phyloP scores from a whole-genome alignment of 148 eudicot species.

The Tetragonia tetragonoides region DNA sequence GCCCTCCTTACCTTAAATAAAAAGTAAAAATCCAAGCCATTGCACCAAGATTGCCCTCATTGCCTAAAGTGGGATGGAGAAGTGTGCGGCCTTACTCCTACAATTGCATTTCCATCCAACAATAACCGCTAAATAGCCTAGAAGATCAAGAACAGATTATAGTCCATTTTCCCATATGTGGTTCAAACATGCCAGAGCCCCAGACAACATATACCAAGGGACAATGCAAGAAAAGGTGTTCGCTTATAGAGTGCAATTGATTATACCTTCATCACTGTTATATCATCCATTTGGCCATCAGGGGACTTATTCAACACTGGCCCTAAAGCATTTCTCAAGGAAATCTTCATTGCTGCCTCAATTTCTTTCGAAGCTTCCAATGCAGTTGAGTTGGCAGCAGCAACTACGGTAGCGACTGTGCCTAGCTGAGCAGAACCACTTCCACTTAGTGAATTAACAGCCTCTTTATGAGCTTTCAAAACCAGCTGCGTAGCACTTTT shows the following conservation, averaged over 20 bases:
- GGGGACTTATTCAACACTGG: slow-evolving; percentile 55
- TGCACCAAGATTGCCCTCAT: too few relatives aligned
- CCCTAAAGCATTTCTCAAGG: slow-evolving; percentile 84
- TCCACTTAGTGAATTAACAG: slow-evolving; percentile 90
- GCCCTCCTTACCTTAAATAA: too few relatives aligned
- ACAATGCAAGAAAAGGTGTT: background rate
- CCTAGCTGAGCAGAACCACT: slow-evolving; percentile 82
- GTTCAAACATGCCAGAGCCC: too few relatives aligned
- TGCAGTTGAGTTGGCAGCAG: slow-evolving; percentile 91
- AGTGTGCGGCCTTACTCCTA: too few relatives aligned
- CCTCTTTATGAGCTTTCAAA: slow-evolving; percentile 93
- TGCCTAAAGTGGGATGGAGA: too few relatives aligned
- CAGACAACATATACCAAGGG: background rate
- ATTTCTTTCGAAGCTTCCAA: slow-evolving; percentile 85
- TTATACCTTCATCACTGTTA: slow-evolving; percentile 83
- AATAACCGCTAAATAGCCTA: too few relatives aligned
- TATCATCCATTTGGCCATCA: slow-evolving; percentile 86
- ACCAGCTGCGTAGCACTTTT: slow-evolving; percentile 92
- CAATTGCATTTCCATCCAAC: too few relatives aligned
- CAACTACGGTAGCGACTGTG: slow-evolving; percentile 93
- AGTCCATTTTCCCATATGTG: too few relatives aligned
- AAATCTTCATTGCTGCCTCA: slow-evolving; percentile 93
- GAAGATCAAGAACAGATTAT: too few relatives aligned
- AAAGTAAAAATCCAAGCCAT: too few relatives aligned
- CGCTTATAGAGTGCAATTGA: background rate